Evolutionary conservation across 1,284 basidiomycete genomes (phyloP).

Genomic region (Naganishia liquefaciens): DNA sequence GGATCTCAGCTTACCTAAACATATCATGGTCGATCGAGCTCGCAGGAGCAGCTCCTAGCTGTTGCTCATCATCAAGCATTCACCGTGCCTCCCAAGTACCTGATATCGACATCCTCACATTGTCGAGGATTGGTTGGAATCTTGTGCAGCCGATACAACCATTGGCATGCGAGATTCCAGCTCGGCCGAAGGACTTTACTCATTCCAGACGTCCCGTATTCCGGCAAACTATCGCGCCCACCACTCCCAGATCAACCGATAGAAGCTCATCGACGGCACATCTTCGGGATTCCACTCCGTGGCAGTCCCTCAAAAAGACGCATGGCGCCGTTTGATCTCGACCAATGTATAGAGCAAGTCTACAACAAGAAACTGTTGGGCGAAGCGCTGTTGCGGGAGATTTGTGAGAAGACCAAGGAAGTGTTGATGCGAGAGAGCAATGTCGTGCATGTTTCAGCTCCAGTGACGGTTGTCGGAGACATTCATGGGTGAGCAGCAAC

Average conservation of each 20-base stretch:
- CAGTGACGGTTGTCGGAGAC: slow-evolving; percentile 99
- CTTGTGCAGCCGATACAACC: too few relatives aligned
- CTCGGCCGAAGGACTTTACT: neutral
- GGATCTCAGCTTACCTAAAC: too few relatives aligned
- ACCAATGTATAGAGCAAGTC: slow-evolving; percentile 88
- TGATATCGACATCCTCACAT: too few relatives aligned
- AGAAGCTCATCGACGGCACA: neutral
- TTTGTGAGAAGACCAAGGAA: slow-evolving; percentile 98
- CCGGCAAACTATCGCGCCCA: neutral
- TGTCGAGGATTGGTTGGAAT: too few relatives aligned
- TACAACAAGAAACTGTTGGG: slow-evolving; percentile 88
- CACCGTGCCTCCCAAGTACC: too few relatives aligned
- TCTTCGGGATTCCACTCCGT: neutral
- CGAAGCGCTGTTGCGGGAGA: slow-evolving; percentile 87
- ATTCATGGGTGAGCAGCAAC: slow-evolving; percentile 83
- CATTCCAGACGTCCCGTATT: neutral
- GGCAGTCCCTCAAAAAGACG: neutral
- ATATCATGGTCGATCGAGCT: too few relatives aligned
- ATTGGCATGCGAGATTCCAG: slow-evolving; percentile 1
- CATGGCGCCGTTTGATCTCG: slow-evolving; percentile 91
- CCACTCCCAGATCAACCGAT: neutral
- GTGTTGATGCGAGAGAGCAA: slow-evolving; percentile 99
- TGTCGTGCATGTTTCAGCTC: slow-evolving; percentile 94
- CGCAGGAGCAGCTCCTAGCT: too few relatives aligned
- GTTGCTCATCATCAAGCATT: too few relatives aligned